Evolutionary conservation across 306 rosid genomes (phyloP).

Genomic region (Rosa multiflora): DNA sequence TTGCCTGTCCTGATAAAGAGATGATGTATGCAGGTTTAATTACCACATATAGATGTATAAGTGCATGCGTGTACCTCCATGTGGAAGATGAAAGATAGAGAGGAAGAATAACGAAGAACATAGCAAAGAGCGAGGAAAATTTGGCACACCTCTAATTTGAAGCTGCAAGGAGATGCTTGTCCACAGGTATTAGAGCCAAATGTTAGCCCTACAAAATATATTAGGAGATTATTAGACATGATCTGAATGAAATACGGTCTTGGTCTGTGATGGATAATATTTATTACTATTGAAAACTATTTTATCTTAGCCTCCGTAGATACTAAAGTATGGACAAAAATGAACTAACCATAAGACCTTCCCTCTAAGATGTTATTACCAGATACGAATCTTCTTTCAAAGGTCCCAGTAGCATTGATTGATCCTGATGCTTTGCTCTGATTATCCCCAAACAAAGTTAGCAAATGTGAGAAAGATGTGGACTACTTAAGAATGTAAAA

Average conservation of each 20-base stretch:
- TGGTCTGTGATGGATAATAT: background rate
- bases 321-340: background rate
- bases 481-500: background rate
- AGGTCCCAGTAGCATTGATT: constrained; percentile 25
- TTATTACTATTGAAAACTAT: background rate
- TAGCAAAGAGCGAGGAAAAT: constrained; percentile 18
- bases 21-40: background rate
- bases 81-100: background rate
- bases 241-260: background rate
- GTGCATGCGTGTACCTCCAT: background rate
- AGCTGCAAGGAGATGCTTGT: constrained; percentile 49
- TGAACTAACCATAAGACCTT: constrained; percentile 13
- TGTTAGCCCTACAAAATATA: constrained; percentile 39
- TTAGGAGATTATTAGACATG: background rate
- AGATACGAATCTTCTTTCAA: constrained; percentile 40
- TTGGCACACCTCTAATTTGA: constrained; percentile 59
- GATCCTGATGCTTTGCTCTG: constrained; percentile 37
- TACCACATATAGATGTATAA: background rate
- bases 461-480: background rate
- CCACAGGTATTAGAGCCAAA: constrained; percentile 27
- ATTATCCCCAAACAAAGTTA: constrained; percentile 37
- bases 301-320: background rate
- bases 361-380: constrained; percentile 38
- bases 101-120: background rate
- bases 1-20: background rate